Base-by-base conservation (phyloP, 1,284 basidiomycete species). In the Schizopora paradoxa region DNA sequence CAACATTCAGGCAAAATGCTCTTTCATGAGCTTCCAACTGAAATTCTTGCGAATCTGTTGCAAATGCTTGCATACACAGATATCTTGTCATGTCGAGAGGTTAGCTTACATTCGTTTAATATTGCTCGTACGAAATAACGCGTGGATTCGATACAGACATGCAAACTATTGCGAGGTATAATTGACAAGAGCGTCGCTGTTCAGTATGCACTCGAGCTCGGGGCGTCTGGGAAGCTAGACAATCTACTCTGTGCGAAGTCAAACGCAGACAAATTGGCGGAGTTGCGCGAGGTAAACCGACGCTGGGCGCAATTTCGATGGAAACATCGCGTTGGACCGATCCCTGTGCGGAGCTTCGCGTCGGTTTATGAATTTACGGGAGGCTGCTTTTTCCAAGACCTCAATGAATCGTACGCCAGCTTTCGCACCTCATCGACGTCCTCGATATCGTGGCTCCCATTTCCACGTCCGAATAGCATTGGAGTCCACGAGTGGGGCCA, bases 251-350 rank as follows among this genome's bases (percentile, higher is more conserved):
- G 8, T 29, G 10, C 22, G 7, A 11, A 29, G 10, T 16, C 25
- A 11, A 14, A 8, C 14, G 4, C 21, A 4, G 14, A 28, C n/a
- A 47, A 47, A 27, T 13, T 34, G 10, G 32, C 27, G 13, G 13
- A 18, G 10, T 26, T 47, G 13, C 21, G 39, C 23, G 25, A 33
- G 18, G 8, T 25, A 2, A 35, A 47, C 19, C 23, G 3, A 14
- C 40, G 40, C 6, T 47, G 45, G 45, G 41, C 45, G 16, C 41
- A 42, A 22, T 34, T 47, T 22, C 33, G 37, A 19, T 47, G 45
- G 45, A 13, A 23, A n/a, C 32, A 28, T 25, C 39, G 45, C 14
- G 13, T 41, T 8, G 19, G 21, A n/a, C 21, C 38, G 19, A 7
- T 10, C 22, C 25, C 19, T 14, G 18, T 29, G 5, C 29, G 18